A percentile compares a stretch with the other conserved stretches of the same genome.
Evolutionary conservation across 2,329 filamentous ascomycete species (phyloP).

Genomic region (Talaromyces verruculosus): DNA sequence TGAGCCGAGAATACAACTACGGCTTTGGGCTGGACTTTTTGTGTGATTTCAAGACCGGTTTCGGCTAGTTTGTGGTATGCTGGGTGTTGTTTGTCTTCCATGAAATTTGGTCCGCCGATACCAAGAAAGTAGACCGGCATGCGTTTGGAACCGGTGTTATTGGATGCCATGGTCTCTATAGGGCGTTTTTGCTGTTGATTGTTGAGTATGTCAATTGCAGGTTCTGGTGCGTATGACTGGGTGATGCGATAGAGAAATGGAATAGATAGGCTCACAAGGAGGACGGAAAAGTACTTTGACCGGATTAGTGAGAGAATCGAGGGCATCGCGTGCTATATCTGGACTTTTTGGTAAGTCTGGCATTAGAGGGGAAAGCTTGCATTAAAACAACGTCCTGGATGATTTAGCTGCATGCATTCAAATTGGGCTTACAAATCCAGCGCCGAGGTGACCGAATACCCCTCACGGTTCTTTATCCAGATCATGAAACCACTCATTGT

Average conservation of each 20-base stretch:
- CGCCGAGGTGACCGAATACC: background rate
- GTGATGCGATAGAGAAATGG: background rate
- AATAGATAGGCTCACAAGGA: slow-evolving; percentile 14
- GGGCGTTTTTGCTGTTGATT: background rate
- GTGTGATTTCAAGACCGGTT: slow-evolving; percentile 69
- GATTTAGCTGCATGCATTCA: background rate
- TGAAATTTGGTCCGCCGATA: slow-evolving; percentile 42
- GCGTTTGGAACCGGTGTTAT: background rate
- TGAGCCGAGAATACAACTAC: slow-evolving; percentile 76
- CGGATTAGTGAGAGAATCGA: background rate
- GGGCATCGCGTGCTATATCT: background rate
- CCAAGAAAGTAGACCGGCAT: slow-evolving; percentile 57
- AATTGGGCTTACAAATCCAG: slow-evolving; percentile 8
- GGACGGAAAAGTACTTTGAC: slow-evolving; percentile 1
- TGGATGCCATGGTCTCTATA: background rate
- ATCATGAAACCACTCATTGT: background rate
- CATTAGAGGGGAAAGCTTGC: background rate
- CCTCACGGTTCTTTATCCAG: no score
- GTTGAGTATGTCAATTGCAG: background rate
- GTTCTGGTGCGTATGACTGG: background rate
- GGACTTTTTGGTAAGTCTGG: background rate
- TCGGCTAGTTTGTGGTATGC: slow-evolving; percentile 64
- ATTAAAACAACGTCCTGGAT: background rate
- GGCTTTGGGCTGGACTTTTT: slow-evolving; percentile 67
- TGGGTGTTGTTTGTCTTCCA: slow-evolving; percentile 53